Conservation (phyloP, 78 protist genomes). For the Guillardia theta region DNA sequence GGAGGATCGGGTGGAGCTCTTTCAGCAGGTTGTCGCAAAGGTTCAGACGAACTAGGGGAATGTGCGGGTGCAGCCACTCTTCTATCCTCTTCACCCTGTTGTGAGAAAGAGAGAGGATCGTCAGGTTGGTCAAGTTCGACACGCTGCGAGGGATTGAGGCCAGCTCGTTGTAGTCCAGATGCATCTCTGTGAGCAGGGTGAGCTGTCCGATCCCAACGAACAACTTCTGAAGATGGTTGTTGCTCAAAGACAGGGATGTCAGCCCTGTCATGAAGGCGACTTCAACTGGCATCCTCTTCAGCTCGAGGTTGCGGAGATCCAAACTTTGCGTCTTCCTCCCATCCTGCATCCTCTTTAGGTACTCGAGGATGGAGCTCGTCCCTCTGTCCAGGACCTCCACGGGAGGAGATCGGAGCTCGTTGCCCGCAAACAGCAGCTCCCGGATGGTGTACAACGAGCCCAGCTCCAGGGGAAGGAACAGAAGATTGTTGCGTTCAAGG, state of each 20-base stretch:
- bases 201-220: not conserved
- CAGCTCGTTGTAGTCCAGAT: conserved; percentile 37
- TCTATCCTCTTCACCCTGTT: not conserved
- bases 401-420: conserved; percentile 34
- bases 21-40: not conserved
- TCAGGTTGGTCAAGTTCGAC: conserved; percentile 5
- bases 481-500: not conserved
- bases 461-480: not conserved
- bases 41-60: not conserved
- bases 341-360: conserved; percentile 3
- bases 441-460: not conserved
- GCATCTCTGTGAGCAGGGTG: not conserved
- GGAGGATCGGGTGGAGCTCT: not conserved
- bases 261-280: conserved; percentile 42
- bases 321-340: not conserved
- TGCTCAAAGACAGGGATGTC: not conserved
- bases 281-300: not conserved
- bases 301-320: conserved; percentile 4
- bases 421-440: not conserved
- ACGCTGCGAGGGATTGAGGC: not conserved
- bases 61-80: not conserved
- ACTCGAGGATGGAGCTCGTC: not conserved
- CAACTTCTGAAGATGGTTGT: conserved; percentile 20
- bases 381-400: not conserved
- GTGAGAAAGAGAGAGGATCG: not conserved